phyloP scores from a whole-genome alignment of 257 asterid species.

The Buddleja alternifolia region DNA sequence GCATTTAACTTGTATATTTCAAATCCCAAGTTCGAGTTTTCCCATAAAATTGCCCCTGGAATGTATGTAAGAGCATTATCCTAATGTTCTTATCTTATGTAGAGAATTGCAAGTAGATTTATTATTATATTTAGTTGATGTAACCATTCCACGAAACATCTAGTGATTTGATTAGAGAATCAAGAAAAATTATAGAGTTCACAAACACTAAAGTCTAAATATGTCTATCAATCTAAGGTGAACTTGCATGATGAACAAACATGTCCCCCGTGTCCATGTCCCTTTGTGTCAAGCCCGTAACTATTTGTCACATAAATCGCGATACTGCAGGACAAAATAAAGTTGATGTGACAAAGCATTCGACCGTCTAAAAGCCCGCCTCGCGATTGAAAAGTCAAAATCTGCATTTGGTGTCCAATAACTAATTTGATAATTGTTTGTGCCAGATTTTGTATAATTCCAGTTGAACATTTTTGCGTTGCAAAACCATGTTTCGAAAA shows the following conservation, averaged over 20 bases:
- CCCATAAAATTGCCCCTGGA: constrained; percentile 42
- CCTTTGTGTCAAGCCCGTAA: constrained; percentile 22
- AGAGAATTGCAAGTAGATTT: constrained; percentile 22
- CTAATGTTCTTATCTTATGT: neutral
- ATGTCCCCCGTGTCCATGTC: constrained; percentile 29
- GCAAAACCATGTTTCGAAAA: no score
- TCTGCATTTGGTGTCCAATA: no score
- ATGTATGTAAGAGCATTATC: constrained; percentile 31
- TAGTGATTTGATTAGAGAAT: constrained; percentile 31
- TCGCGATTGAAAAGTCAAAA: no score
- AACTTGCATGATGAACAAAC: constrained; percentile 34
- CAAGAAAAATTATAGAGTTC: constrained; percentile 30
- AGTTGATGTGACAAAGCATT: no score
- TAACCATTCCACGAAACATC: constrained; percentile 16
- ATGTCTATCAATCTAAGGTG: constrained; percentile 38
- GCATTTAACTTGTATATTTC: constrained; percentile 23
- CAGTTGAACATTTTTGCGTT: no score
- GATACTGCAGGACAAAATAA: neutral
- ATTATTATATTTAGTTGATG: constrained; percentile 14
- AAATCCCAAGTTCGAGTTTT: constrained; percentile 50
- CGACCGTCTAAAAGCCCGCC: no score
- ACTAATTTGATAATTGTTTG: no score
- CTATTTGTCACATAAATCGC: constrained; percentile 4
- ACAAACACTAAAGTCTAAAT: constrained; percentile 57
- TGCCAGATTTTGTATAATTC: no score